Conservation (phyloP, 805 yeast genomes). For the Priceomyces castillae region DNA sequence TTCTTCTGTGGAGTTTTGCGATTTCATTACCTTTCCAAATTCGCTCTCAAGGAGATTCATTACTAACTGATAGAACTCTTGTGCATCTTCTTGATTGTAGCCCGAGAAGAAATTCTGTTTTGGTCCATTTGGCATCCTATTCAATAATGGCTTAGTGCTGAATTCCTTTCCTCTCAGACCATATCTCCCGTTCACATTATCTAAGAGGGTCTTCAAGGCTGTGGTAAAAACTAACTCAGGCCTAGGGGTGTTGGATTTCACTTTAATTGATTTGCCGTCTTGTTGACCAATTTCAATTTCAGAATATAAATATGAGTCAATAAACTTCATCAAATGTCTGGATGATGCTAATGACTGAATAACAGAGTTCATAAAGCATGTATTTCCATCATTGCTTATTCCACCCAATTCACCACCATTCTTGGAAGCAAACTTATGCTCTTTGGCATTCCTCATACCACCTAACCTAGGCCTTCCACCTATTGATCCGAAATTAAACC, state of each 20-base stretch:
- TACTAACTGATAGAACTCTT: conserved; percentile 85
- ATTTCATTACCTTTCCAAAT: conserved; percentile 28
- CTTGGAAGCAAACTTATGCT: conserved; percentile 42
- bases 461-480: conserved; percentile 11
- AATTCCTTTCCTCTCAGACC: conserved; percentile 55
- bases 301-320: conserved; percentile 40
- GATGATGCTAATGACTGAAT: conserved; percentile 81
- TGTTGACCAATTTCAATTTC: conserved; percentile 26
- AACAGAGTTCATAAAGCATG: conserved; percentile 93
- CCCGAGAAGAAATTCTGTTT: conserved; percentile 75
- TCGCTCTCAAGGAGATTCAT: conserved; percentile 66
- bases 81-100: conserved; percentile 94
- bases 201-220: conserved; percentile 50
- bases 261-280: conserved; percentile 11
- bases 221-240: conserved; percentile 47
- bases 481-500: conserved; percentile 10
- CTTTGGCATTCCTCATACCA: conserved; percentile 19
- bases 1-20: conserved; percentile 23
- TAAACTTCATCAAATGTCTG: conserved; percentile 52
- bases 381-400: conserved; percentile 83
- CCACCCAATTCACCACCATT: conserved; percentile 83
- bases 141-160: conserved; percentile 57
- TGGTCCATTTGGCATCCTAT: conserved; percentile 74
- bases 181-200: conserved; percentile 56
- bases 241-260: conserved; percentile 20